Base-by-base conservation (phyloP, 331 rosid genomes). In the Dryas integrifolia region DNA sequence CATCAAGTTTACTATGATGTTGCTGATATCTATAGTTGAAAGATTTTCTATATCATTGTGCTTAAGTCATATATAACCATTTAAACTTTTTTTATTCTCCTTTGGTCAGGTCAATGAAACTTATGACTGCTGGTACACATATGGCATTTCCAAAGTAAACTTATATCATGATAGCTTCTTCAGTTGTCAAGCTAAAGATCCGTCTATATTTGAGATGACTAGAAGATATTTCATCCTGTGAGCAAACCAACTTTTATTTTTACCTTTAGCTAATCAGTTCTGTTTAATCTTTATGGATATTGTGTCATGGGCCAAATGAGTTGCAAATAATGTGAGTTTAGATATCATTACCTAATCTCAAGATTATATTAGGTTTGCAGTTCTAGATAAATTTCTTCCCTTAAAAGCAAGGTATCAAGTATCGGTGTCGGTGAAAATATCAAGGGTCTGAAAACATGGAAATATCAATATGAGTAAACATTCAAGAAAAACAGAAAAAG, bases 61-160 rank as follows among this genome's bases (percentile, higher is more conserved):
- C 4, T 6, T 5, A 26, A 21, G 46, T 73, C 51, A 48, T 35
- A 43, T 13, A 21, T 55, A 53, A 62, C 70, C 51, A 39, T 57
- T 18, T 81, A 40, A 72, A 46, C 7, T 52, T n/a, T 57, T 47
- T 74, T 7, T 41, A 55, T 55, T 66, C 14, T 46, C 71, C 52
- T 62, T 78, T 79, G 72, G 26, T 77, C 62, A 94, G 98, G 89
- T 91, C 81, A 94, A 94, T 47, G 85, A 84, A 82, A 91, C 92
- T 61, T 94, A 94, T 69, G 75, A 85, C 81, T 94, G 98, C 79
- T 89, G 95, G 97, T 86, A 94, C 89, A 81, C 95, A 46, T 85
- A 91, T 80, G 96, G 96, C 62, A 75, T 86, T 77, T 80, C 95
- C 68, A 83, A 85, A 89, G 97, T 94, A 69, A 88, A 73, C 78